Conservation (phyloP, 1,284 basidiomycete species). For the Puccinia horiana region DNA sequence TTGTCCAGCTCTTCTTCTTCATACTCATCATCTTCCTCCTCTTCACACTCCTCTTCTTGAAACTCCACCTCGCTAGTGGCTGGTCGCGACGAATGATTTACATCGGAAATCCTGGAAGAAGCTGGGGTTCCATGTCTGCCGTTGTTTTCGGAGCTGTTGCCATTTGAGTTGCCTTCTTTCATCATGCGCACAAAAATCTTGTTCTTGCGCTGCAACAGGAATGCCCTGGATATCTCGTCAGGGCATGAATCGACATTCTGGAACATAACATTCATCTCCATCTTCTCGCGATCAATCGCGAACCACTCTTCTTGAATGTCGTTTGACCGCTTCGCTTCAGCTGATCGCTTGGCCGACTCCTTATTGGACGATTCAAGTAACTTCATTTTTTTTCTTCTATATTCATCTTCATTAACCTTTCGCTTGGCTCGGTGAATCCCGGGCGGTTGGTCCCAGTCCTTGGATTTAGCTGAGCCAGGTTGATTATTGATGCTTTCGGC, state of each 20-base stretch:
- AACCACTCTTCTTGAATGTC: neutral
- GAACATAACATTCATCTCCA: neutral
- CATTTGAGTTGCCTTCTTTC: neutral
- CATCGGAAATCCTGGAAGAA: too few species aligned
- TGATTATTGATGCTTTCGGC: neutral
- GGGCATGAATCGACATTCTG: neutral
- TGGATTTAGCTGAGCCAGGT: neutral
- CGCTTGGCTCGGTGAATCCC: neutral
- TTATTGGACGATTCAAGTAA: neutral
- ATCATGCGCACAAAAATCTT: too few species aligned
- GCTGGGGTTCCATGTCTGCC: too few species aligned
- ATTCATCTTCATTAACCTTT: neutral
- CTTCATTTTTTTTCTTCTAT: slow-evolving; percentile 11
- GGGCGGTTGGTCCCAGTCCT: neutral
- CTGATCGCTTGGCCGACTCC: neutral
- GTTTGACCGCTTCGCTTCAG: neutral
- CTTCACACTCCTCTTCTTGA: too few species aligned
- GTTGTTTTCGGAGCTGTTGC: too few species aligned
- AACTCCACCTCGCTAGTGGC: too few species aligned
- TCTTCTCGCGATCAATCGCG: neutral
- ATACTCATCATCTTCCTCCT: neutral
- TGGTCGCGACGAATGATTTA: too few species aligned
- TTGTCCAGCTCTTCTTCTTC: neutral
- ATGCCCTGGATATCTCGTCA: neutral
- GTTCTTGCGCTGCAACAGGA: neutral